Percentiles rank a stretch among this genome's conserved stretches.
These are phyloP conservation scores for Sclerotinia nivalis DNA, from an alignment of 2,329 filamentous ascomycete species.

Conservation along the genomic window DNA sequence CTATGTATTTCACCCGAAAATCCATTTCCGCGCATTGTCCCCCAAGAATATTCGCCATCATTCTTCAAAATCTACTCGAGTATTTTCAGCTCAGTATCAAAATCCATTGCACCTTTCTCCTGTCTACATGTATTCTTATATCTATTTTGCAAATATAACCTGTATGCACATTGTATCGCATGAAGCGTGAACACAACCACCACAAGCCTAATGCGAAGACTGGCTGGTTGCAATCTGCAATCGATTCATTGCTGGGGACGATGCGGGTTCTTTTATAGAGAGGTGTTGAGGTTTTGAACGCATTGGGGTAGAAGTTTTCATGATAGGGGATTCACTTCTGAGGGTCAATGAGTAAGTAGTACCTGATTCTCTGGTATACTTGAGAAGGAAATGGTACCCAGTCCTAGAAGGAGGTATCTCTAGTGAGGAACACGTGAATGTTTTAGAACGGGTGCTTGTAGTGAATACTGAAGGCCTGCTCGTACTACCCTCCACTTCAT, in stretches of 20 bases:
- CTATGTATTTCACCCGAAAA: not conserved
- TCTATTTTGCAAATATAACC: not conserved
- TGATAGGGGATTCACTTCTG: not conserved
- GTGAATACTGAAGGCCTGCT: not conserved
- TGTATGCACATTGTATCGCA: not conserved
- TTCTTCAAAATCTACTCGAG: rapidly evolving
- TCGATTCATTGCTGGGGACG: not conserved
- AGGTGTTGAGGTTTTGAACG: not conserved
- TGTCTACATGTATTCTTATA: not conserved
- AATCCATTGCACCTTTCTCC: not conserved
- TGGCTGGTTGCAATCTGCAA: not conserved
- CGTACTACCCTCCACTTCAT: not conserved
- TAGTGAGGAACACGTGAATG: not conserved
- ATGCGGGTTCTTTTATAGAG: not conserved
- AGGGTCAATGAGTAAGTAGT: too few relatives aligned
- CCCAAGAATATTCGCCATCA: too few relatives aligned
- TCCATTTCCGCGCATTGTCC: rapidly evolving
- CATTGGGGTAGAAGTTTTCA: too few relatives aligned
- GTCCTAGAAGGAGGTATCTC: not conserved
- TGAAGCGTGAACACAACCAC: not conserved
- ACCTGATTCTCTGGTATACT: too few relatives aligned
- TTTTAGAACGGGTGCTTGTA: not conserved
- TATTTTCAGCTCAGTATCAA: not conserved
- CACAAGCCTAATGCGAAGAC: not conserved
- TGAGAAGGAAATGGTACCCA: not conserved